These are phyloP conservation scores for Trifolium fragiferum DNA, from an alignment of 306 rosid species.

Conservation along the genomic window DNA sequence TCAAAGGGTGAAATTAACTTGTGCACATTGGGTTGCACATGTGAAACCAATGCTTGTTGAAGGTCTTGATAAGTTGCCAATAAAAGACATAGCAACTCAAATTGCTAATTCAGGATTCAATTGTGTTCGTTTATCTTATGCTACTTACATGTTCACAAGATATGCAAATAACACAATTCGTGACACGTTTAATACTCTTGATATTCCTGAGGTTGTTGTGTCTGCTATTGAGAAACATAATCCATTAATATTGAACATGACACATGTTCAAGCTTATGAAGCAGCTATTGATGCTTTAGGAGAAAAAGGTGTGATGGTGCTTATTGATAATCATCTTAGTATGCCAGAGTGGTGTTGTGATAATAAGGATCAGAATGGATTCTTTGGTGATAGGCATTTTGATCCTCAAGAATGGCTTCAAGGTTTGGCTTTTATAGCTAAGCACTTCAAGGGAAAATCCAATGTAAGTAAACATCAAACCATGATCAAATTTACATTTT, in stretches of 20 bases:
- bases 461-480: not conserved
- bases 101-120: not conserved
- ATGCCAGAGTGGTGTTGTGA: not conserved
- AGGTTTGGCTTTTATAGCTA: slow-evolving; percentile 6
- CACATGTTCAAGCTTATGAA: slow-evolving; percentile 3
- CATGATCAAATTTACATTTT: not conserved
- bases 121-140: not conserved
- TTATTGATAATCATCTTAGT: not conserved
- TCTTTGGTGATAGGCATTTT: slow-evolving; percentile 1
- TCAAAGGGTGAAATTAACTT: not conserved
- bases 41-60: not conserved
- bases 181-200: not conserved
- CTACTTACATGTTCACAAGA: not conserved
- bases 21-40: not conserved
- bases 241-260: not conserved
- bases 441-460: not conserved
- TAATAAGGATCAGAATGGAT: not conserved
- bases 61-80: not conserved
- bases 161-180: not conserved
- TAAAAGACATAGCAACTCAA: not conserved
- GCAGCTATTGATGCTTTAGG: not conserved
- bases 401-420: not conserved
- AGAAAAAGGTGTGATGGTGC: not conserved
- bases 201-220: not conserved
- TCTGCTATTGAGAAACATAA: not conserved